These are phyloP conservation scores for Chlorella variabilis DNA, from an alignment of 163 green algal species.

Conservation along the genomic window DNA sequence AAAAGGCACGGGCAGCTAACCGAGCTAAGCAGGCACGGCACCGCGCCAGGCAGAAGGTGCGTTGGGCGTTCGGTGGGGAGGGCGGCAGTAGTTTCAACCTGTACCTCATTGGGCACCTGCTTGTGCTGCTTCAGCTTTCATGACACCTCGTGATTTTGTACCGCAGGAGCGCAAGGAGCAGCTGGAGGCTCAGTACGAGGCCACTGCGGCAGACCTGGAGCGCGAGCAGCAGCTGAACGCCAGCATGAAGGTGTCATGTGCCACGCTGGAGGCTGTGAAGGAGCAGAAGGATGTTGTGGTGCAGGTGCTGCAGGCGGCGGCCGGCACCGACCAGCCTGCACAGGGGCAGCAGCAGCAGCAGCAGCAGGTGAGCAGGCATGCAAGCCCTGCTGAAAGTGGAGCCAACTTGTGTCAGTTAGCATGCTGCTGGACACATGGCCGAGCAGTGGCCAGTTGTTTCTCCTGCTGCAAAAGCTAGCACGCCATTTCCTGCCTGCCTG, in stretches of 20 bases:
- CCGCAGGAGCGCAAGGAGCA: background rate
- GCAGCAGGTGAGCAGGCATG: too few species aligned
- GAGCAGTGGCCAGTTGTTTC: too few species aligned
- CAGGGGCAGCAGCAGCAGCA: background rate
- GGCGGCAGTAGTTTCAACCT: too few species aligned
- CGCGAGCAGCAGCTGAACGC: conserved; percentile 16
- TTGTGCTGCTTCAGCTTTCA: too few species aligned
- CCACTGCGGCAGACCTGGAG: background rate
- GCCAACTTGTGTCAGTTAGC: too few species aligned
- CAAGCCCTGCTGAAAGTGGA: too few species aligned
- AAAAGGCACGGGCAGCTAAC: background rate
- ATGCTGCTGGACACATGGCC: too few species aligned
- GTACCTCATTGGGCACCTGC: too few species aligned
- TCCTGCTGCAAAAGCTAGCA: too few species aligned
- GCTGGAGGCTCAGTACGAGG: background rate
- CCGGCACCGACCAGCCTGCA: background rate
- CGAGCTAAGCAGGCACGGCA: conserved; percentile 13
- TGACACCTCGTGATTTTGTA: too few species aligned
- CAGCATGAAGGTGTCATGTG: background rate
- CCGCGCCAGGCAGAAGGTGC: conserved; percentile 15
- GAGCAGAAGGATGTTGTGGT: background rate
- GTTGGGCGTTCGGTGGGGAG: too few species aligned
- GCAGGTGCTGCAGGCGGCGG: background rate
- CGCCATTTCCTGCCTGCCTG: too few species aligned
- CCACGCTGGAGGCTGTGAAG: background rate